These are phyloP conservation scores for Limnomonas spitsbergensis DNA, from an alignment of 139 green algal genomes.

Conservation along the genomic window DNA sequence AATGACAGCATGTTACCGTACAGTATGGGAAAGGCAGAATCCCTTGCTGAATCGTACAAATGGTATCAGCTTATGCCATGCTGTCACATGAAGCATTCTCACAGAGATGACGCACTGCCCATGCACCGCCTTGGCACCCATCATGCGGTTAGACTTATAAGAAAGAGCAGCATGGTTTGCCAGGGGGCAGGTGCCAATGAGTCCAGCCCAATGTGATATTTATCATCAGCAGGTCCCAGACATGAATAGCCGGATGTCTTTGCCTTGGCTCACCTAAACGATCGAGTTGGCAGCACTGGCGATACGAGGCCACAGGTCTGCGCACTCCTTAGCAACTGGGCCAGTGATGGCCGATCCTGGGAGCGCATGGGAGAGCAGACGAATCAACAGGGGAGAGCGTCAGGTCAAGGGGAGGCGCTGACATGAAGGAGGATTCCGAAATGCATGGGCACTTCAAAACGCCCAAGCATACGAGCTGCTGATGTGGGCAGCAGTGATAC, in stretches of 20 bases:
- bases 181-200: not conserved
- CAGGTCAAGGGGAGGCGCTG: no score
- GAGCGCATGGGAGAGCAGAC: not conserved
- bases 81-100: not conserved
- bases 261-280: conserved; percentile 60
- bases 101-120: not conserved
- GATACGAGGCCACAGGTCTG: conserved; percentile 98
- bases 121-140: conserved; percentile 8
- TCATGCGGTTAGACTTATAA: no score
- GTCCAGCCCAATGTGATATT: not conserved
- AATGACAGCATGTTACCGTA: no score
- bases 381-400: not conserved
- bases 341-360: conserved; percentile 97
- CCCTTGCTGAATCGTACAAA: no score
- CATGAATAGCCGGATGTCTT: not conserved
- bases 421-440: no score
- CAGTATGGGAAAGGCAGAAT: no score
- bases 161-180: not conserved
- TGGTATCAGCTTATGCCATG: no score
- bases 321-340: conserved; percentile 99
- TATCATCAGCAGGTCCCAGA: not conserved
- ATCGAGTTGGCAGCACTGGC: conserved; percentile 97
- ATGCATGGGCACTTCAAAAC: no score
- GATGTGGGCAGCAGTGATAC: no score
- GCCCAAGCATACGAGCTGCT: no score